Base-by-base conservation (phyloP, 1,139 yeast genomes). In the Sugiyamaella sp. region DNA sequence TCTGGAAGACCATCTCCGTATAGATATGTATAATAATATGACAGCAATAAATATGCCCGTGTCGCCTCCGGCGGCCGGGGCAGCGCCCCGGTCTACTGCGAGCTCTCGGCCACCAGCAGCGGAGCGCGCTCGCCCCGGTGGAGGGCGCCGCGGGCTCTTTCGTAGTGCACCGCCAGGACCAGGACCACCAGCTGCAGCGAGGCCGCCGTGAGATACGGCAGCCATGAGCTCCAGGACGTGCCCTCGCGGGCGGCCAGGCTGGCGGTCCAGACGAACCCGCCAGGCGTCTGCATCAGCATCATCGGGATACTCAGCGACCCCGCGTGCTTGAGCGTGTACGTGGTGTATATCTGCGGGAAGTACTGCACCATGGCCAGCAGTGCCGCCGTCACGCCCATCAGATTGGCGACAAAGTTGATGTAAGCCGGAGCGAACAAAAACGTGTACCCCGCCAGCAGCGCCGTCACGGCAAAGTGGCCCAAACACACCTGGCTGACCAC, bases 1-100 rank as follows among this genome's bases (percentile, higher is more conserved):
- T 93, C 51, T 93, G 98, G 97, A 93, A 93, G 76, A 91, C 98
- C 27, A 91, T 93, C 66, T 88, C 96, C 70, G 96, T 93, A 49
- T 90, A 74, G 67, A 16, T 38, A n/a, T 33, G 45, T 41, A 22
- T 24, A n/a, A n/a, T n/a, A n/a, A n/a, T n/a, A 41, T 20, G n/a
- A 21, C n/a, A 40, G 5, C 3, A 19, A 24, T 29, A 19, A 19
- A 24, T 32, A 24, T 32, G 24, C 22, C 35, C n/a, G 4, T 8
- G 35, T 12, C 14, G 9, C 47, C 21, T 39, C 16, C 32, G 19
- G 25, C 43, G 14, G 35, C 35, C n/a, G 35, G 29, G 35, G 38
- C 35, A 8, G 35, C 35, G 14, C n/a, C 8, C 14, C 35, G n/a
- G 14, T 25, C 35, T 29, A 29, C n/a, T n/a, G n/a, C 35, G 35